phyloP scores from a whole-genome alignment of 2,329 filamentous ascomycete genomes.

The Talaromyces sp. region DNA sequence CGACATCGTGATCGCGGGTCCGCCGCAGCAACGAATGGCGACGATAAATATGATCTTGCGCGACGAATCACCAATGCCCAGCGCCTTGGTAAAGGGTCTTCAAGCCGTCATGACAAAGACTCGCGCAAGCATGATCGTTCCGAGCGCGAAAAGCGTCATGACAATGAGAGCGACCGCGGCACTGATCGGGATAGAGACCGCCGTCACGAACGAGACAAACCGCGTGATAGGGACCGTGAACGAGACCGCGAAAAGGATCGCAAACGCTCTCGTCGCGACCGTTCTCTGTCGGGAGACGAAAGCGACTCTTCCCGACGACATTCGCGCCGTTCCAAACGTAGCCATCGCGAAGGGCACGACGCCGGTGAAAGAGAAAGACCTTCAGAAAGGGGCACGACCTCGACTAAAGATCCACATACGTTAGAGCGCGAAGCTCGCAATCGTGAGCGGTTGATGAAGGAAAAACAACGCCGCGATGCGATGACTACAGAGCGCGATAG shows the following conservation, averaged over 20 bases:
- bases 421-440: slow-evolving; percentile 68
- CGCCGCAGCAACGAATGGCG: slow-evolving; percentile 24
- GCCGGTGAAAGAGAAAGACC: slow-evolving; percentile 24
- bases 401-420: slow-evolving; percentile 64
- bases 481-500: slow-evolving; percentile 30
- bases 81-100: slow-evolving; percentile 25
- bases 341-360: slow-evolving; percentile 20
- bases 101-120: slow-evolving; percentile 29
- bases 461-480: slow-evolving; percentile 62
- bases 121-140: slow-evolving; percentile 25
- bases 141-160: slow-evolving; percentile 23
- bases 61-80: slow-evolving; percentile 26
- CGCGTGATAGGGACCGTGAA: slow-evolving; percentile 32
- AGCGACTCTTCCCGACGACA: slow-evolving; percentile 34
- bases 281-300: slow-evolving; percentile 32
- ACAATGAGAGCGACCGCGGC: slow-evolving; percentile 24
- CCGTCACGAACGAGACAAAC: slow-evolving; percentile 37
- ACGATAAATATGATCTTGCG: slow-evolving; percentile 25
- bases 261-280: slow-evolving; percentile 41
- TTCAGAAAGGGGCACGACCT: slow-evolving; percentile 19
- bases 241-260: slow-evolving; percentile 30
- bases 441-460: slow-evolving; percentile 60
- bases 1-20: slow-evolving; percentile 35
- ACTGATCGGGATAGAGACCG: slow-evolving; percentile 39
- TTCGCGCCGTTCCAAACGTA: slow-evolving; percentile 35